phyloP scores from a whole-genome alignment of 495 filamentous ascomycete genomes.

The Penicillium robsamsonii region DNA sequence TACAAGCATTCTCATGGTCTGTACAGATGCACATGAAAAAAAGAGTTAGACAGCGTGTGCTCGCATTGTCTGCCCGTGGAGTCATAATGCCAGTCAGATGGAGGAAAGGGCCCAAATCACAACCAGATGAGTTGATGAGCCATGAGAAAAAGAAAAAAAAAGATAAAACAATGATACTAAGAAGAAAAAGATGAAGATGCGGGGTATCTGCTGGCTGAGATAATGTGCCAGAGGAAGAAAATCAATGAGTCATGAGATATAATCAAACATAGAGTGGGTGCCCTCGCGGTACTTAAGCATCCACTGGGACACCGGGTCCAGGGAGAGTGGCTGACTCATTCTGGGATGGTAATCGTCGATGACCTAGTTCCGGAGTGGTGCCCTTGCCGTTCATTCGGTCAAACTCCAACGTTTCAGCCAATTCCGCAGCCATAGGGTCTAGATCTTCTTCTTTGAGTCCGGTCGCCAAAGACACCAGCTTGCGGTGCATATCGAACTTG shows the following conservation, averaged over 20 bases:
- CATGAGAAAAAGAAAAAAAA: neutral
- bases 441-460: slow-evolving; percentile 51
- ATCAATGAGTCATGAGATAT: slow-evolving; percentile 34
- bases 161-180: slow-evolving; percentile 10
- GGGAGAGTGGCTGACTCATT: slow-evolving; percentile 28
- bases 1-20: neutral
- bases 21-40: neutral
- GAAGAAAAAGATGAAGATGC: slow-evolving; percentile 17
- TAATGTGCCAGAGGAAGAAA: slow-evolving; percentile 29
- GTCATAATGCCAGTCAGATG: neutral
- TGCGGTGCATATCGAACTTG: slow-evolving; percentile 52
- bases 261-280: slow-evolving; percentile 10
- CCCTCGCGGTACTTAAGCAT: slow-evolving; percentile 26
- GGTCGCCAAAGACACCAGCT: slow-evolving; percentile 50
- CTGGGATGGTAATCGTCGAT: slow-evolving; percentile 18
- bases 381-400: slow-evolving; percentile 45
- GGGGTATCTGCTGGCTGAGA: slow-evolving; percentile 27
- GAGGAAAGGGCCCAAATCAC: neutral
- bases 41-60: neutral
- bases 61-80: neutral
- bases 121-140: neutral
- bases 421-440: slow-evolving; percentile 48
- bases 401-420: slow-evolving; percentile 48
- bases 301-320: slow-evolving; percentile 35
- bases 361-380: slow-evolving; percentile 31